phyloP scores from a whole-genome alignment of 805 yeast genomes.

The Saturnispora silvae region DNA sequence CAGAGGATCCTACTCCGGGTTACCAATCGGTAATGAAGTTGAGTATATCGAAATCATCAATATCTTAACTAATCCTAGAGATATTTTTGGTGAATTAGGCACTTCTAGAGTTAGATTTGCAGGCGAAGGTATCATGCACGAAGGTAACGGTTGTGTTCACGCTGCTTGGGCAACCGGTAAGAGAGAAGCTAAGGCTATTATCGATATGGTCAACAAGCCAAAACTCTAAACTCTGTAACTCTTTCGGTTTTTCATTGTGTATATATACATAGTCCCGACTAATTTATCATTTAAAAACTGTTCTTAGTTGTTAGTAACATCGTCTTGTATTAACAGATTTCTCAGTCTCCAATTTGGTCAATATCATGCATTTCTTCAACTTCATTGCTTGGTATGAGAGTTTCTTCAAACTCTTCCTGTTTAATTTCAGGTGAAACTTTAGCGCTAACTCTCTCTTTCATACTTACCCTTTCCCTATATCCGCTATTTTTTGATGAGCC shows the following conservation, averaged over 20 bases:
- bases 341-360: background rate
- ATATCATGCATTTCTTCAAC: background rate
- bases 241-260: too few relatives aligned
- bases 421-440: background rate
- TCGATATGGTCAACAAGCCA: slow-evolving; percentile 16
- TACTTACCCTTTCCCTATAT: background rate
- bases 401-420: background rate
- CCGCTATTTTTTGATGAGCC: too few relatives aligned
- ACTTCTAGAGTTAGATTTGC: slow-evolving; percentile 38
- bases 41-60: slow-evolving; percentile 23
- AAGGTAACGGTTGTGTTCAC: slow-evolving; percentile 49
- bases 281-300: too few relatives aligned
- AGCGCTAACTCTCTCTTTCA: background rate
- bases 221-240: slow-evolving; percentile 17
- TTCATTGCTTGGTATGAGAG: background rate
- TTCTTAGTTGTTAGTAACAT: too few relatives aligned
- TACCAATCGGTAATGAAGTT: slow-evolving; percentile 21
- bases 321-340: too few relatives aligned
- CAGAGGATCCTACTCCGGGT: slow-evolving; percentile 35
- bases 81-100: slow-evolving; percentile 26
- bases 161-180: slow-evolving; percentile 45
- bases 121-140: slow-evolving; percentile 43
- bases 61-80: slow-evolving; percentile 30
- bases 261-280: too few relatives aligned
- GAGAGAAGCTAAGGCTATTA: slow-evolving; percentile 32